Base-by-base conservation (phyloP, 2,329 filamentous ascomycete genomes). In the Epichloe brachyelytri region DNA sequence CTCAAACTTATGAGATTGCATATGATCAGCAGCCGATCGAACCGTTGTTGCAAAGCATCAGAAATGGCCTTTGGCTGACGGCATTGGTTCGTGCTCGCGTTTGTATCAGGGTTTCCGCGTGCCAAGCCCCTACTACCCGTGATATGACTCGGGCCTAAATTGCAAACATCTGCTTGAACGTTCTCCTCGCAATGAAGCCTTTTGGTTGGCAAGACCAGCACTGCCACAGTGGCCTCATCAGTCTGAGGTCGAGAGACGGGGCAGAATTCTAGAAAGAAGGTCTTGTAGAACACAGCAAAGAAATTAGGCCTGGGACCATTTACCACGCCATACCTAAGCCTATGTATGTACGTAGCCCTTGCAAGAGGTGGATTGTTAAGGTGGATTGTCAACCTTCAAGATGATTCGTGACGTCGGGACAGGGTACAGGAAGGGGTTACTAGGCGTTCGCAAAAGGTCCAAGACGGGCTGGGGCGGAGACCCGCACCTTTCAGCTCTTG, bases 31-130 rank as follows among this genome's bases (percentile, higher is more conserved):
- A 43, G 51, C 44, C 19, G 34, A 26, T 7, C 49, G 41, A 10
- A 51, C 51, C 37, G 49, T 53, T 19, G 48, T 46, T 44, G 44
- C 17, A 44, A 44, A 11, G 8, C 22, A 30, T 30, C 14, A 30
- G 20, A 26, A 15, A 10, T 41, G 46, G 11, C 8, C 1, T 17
- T 30, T 14, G 34, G 8, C 34, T 17, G 34, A 38, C 17, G 30
- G 36, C 36, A n/a, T 5, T 19, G 37, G 37, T 38, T 38, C n/a
- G 37, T n/a, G 37, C 37, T 38, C 7, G 37, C 10, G 3, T 30
- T 30, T 30, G 30, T 30, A 30, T 30, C 30, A 10, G 30, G 30
- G 3, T 2, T 30, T 30, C 30, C 8, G 10, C 46, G 15, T 37
- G n/a, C 36, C 8, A 19, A 33, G 10, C 14, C 26, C 38, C 46